A percentile compares a stretch with the other conserved stretches of the same genome.
These are phyloP conservation scores for Neophaeococcomyces aloes DNA, from an alignment of 2,329 filamentous ascomycete species.

Conservation along the genomic window DNA sequence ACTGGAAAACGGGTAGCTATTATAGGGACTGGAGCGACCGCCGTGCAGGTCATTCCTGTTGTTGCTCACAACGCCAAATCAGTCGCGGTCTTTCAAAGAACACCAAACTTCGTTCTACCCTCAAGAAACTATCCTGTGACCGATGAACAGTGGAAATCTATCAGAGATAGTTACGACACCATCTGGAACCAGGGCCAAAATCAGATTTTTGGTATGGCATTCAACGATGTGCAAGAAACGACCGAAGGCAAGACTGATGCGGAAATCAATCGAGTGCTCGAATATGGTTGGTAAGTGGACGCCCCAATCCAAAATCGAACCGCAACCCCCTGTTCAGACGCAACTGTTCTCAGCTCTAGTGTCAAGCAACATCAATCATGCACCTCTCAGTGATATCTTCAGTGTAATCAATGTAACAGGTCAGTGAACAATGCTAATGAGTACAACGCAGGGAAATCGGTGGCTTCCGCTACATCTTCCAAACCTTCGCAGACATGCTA, in stretches of 20 bases:
- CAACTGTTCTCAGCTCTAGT: constrained; percentile 31
- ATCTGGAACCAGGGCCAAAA: constrained; percentile 37
- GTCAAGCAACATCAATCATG: constrained; percentile 32
- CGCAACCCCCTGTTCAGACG: constrained; percentile 34
- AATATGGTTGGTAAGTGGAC: constrained; percentile 26
- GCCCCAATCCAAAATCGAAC: constrained; percentile 28
- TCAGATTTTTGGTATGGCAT: constrained; percentile 22
- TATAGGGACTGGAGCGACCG: constrained; percentile 55
- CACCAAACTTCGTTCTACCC: constrained; percentile 53
- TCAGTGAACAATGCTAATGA: too few relatives aligned
- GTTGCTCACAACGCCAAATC: constrained; percentile 43
- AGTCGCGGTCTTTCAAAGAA: constrained; percentile 48
- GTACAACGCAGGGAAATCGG: constrained; percentile 38
- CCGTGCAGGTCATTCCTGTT: constrained; percentile 54
- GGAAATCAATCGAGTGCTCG: constrained; percentile 23
- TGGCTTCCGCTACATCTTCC: constrained; percentile 45
- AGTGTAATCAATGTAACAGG: too few relatives aligned
- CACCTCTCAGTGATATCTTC: constrained; percentile 45
- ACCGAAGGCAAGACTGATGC: constrained; percentile 9
- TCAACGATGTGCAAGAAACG: constrained; percentile 2
- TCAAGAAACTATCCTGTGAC: constrained; percentile 45
- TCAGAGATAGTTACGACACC: constrained; percentile 34
- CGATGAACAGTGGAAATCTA: constrained; percentile 38
- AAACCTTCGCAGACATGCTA: constrained; percentile 42
- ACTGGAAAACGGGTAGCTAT: constrained; percentile 53